Percentiles rank a stretch among this genome's conserved stretches.
Evolutionary conservation across 495 filamentous ascomycete genomes (phyloP).

Genomic region (Lepidopterella palustris): DNA sequence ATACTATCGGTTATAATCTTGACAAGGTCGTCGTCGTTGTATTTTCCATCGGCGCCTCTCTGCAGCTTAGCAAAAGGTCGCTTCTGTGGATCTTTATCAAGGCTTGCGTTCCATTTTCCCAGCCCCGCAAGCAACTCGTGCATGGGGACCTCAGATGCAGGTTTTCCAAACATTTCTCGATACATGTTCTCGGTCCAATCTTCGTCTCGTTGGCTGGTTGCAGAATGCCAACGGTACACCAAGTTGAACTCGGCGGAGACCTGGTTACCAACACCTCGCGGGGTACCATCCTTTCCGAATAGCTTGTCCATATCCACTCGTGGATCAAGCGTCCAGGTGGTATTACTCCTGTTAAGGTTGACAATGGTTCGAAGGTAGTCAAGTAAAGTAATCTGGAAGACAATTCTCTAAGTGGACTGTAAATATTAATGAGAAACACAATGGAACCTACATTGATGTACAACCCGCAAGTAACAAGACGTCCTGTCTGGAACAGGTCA

Average conservation of each 20-base stretch:
- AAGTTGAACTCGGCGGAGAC: slow-evolving; percentile 68
- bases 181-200: slow-evolving; percentile 67
- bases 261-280: slow-evolving; percentile 53
- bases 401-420: no score
- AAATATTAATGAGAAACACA: no score
- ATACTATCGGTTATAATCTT: slow-evolving; percentile 58
- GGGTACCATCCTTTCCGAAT: slow-evolving; percentile 15
- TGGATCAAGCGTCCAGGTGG: slow-evolving; percentile 38
- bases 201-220: slow-evolving; percentile 65
- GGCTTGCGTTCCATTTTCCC: slow-evolving; percentile 48
- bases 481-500: slow-evolving; percentile 46
- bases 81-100: slow-evolving; percentile 57
- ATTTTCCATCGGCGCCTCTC: slow-evolving; percentile 53
- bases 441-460: no score
- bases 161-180: slow-evolving; percentile 55
- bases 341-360: slow-evolving; percentile 38
- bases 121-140: slow-evolving; percentile 55
- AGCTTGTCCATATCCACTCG: slow-evolving; percentile 38
- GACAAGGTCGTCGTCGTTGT: slow-evolving; percentile 62
- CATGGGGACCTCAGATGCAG: slow-evolving; percentile 45
- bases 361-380: slow-evolving; percentile 43
- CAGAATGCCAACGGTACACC: slow-evolving; percentile 75
- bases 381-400: slow-evolving; percentile 39
- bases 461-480: slow-evolving; percentile 37
- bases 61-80: slow-evolving; percentile 57